Evolutionary conservation across 768 basidiomycete species (phyloP).

Genomic region (Psilocybe tampanensis): DNA sequence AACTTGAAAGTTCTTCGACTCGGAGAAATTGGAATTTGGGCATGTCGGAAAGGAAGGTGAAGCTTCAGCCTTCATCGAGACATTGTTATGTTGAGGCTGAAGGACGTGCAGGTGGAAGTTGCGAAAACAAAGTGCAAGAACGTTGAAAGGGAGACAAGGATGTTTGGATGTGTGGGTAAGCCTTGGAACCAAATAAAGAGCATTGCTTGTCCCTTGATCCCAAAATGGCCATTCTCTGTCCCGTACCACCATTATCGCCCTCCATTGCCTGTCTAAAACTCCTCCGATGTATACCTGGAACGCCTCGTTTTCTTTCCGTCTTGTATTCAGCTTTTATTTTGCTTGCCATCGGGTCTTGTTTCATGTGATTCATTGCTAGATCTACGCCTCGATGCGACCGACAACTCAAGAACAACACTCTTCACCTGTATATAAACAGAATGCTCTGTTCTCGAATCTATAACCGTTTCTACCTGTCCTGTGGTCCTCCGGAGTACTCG

Average conservation of each 20-base stretch:
- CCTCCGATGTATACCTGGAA: constrained; percentile 1
- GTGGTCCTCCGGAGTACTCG: neutral
- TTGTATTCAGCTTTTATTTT: neutral
- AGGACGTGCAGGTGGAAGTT: no score
- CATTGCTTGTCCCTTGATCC: constrained; percentile 18
- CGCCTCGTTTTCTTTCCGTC: neutral
- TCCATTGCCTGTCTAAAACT: neutral
- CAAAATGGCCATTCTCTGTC: constrained; percentile 5
- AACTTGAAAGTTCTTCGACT: no score
- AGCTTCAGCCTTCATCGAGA: constrained; percentile 6
- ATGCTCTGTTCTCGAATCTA: neutral
- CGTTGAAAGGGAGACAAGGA: neutral
- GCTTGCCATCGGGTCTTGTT: constrained; percentile 10
- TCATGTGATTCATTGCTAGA: constrained; percentile 13
- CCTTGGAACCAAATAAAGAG: constrained; percentile 10
- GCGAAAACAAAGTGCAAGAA: neutral
- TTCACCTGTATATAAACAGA: constrained; percentile 13
- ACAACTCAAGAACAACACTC: constrained; percentile 20
- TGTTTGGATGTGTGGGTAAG: constrained; percentile 16
- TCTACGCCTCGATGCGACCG: no score
- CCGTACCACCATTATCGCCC: neutral
- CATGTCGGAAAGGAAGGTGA: no score
- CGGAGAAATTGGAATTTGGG: no score
- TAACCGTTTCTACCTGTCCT: constrained; percentile 9
- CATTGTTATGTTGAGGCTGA: neutral